Base-by-base conservation (phyloP, 2,329 filamentous ascomycete genomes). In the Exophiala bonariae region DNA sequence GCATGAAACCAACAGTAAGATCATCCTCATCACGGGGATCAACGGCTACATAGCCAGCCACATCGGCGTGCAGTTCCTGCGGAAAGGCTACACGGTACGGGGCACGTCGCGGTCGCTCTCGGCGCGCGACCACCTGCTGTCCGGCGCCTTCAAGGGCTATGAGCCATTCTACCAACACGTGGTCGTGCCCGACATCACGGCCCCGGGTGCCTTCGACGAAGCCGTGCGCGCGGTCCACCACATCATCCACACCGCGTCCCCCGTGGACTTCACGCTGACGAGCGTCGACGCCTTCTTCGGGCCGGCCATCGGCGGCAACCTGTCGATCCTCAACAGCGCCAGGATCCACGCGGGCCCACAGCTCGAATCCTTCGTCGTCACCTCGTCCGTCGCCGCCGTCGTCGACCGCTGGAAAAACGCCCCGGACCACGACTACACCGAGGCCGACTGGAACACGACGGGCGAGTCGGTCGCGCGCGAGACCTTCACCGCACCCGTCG, bases 11-110 rank as follows among this genome's bases (percentile, higher is more conserved):
- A 47, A 47, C 35, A 43, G 38, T 43, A 55, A 58, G 37, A 44
- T 54, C 28, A 62, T 66, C 10, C 60, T 67, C 9, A 60, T 72
- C 14, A 69, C 68, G 1, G 69, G 69, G 20, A 66, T 68, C 44
- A 71, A 70, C 41, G 68, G 68, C 43, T 72, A 68, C 56, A 68
- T 72, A 32, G 67, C 62, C 14, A 62, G 60, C 10, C 58, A 63
- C n/a, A 63, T 68, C 11, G 64, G 68, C 17, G 59, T 66, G 16
- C 60, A 63, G 13, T 63, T 71, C 16, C 65, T 72, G 4, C 44
- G 63, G 14, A 62, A 61, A 10, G 69, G 69, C 2, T 71, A 70
- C 43, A 59, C 58, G 1, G 66, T 71, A n/a, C 63, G 68, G 2
- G 69, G 67, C 40, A 68, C 64, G 1, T 66, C 65, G 3, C 65